Conservation (phyloP, 2,329 filamentous ascomycete species). For the Knufia fluminis region DNA sequence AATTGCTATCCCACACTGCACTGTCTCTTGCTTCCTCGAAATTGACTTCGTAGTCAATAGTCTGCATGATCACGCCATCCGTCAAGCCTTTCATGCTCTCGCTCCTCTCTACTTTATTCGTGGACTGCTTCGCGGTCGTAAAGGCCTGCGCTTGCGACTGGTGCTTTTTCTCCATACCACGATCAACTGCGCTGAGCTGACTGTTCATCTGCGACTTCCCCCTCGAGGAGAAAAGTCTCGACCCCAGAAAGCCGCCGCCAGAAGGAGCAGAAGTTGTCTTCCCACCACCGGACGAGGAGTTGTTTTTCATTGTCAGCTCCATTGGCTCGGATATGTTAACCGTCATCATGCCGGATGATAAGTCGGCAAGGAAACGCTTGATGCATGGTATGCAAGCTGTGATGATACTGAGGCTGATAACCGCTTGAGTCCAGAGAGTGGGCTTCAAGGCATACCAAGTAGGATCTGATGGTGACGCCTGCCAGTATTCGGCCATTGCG, state of each 20-base stretch:
- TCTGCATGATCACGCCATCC: background rate
- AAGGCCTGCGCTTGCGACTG: background rate
- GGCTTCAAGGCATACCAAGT: background rate
- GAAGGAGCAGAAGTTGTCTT: background rate
- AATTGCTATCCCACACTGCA: too few species aligned
- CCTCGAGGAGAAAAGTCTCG: too few species aligned
- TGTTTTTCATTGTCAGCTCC: background rate
- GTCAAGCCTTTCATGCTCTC: background rate
- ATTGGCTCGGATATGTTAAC: background rate
- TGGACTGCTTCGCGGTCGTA: too few species aligned
- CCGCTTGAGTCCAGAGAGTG: slow-evolving; percentile 2
- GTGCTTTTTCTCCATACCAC: background rate
- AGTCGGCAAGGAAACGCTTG: background rate
- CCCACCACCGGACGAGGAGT: background rate
- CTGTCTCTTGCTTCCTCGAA: too few species aligned
- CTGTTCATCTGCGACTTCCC: background rate
- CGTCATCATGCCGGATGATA: background rate
- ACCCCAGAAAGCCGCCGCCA: background rate
- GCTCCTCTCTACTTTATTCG: background rate
- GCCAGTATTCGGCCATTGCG: background rate
- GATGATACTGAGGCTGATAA: background rate
- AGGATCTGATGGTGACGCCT: background rate
- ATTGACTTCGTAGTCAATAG: background rate
- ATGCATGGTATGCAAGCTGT: slow-evolving; percentile 6
- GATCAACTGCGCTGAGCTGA: background rate